Evolutionary conservation across 108 stramenopile genomes (phyloP), one percentile per base, ranked within the genome.

Genomic region (Bacterosira constricta): DNA sequence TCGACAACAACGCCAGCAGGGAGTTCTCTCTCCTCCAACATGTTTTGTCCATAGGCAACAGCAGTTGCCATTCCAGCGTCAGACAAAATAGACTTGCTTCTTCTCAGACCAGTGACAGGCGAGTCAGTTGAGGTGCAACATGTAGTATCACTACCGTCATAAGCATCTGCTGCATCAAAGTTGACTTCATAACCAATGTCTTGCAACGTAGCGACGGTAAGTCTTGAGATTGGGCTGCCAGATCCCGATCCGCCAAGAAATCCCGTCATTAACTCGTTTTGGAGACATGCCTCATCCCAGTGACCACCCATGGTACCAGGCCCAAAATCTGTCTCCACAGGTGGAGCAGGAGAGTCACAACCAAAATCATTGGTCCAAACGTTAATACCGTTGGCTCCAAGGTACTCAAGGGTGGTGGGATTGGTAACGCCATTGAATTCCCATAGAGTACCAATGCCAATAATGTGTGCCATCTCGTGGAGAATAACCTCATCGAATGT

Each of bases 381-480:
- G 15, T 0, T 4, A 25, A 35, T n/a, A 7, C 46, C 57, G n/a
- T 21, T 27, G n/a, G n/a, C n/a, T 4, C 15, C 26, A 13, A 2
- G 27, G 2, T 2, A 12, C 12, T 44, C 25, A 32, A 31, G 5
- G 32, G 39, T 39, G 12, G 6, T 4, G 18, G 5, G 17, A 29
- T 20, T 20, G 26, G 41, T 17, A 15, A 79, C 63, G 41, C 44
- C 29, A 17, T 71, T 63, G 4, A n/a, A 0, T 8, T n/a, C 44
- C 83, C 73, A 83, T 9, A 76, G 21, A 51, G 61, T 66, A 11
- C 83, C 83, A 20, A 83, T 38, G 4, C 83, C 83, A 36, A 83
- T 51, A 1, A 83, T 78, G 29, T 83, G 83, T 15, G 68, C 83
- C 67, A 83, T 66, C 41, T 83, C 83, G 53, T 83, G 83, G 51